phyloP scores from a whole-genome alignment of 495 filamentous ascomycete genomes.

The Penicillium roqueforti region DNA sequence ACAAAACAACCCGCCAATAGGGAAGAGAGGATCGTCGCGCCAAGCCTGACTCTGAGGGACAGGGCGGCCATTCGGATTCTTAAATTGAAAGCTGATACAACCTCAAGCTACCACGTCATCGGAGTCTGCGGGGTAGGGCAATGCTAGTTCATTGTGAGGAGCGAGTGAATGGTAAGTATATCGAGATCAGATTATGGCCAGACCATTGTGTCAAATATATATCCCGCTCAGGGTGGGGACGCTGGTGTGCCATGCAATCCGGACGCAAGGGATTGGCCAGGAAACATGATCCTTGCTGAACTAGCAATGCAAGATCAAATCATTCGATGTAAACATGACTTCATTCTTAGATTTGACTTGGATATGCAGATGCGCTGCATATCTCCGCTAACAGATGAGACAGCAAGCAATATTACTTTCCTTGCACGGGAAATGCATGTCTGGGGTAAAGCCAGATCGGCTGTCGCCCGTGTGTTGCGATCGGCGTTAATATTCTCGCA shows the following conservation, averaged over 20 bases:
- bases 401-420: background rate
- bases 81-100: conserved; percentile 12
- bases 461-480: background rate
- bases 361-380: conserved; percentile 2
- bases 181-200: background rate
- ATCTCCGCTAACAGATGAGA: background rate
- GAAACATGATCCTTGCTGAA: conserved; percentile 1
- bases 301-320: conserved; percentile 6
- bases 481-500: conserved; percentile 11
- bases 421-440: background rate
- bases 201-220: background rate
- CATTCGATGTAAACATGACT: background rate
- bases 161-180: background rate
- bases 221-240: background rate
- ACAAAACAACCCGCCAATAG: conserved; percentile 11
- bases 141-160: background rate
- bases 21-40: conserved; percentile 19
- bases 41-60: conserved; percentile 16
- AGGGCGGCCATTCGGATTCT: conserved; percentile 5
- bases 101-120: conserved; percentile 14
- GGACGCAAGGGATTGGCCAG: conserved; percentile 19
- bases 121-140: background rate
- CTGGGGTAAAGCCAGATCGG: background rate
- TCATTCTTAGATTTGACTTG: conserved; percentile 3
- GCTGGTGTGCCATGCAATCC: conserved; percentile 8